Percentiles rank a stretch among this genome's conserved stretches.
Conservation (phyloP, 352 stramenopile species). For the Globisporangium polare region DNA sequence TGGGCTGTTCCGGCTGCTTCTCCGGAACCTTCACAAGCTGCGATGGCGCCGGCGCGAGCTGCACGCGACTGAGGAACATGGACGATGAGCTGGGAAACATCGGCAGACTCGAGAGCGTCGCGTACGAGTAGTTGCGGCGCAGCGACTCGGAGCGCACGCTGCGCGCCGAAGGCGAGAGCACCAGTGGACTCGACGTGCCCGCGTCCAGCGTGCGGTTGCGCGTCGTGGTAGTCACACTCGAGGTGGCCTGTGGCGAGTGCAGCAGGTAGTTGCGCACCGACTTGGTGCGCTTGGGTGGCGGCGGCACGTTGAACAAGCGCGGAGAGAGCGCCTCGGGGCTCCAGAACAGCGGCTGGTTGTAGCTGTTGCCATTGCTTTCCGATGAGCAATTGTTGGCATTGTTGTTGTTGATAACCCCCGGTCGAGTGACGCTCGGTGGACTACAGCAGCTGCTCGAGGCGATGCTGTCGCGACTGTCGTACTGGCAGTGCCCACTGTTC, state of each 20-base stretch:
- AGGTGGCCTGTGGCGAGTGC: not conserved
- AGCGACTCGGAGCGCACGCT: constrained; percentile 11
- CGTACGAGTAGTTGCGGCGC: constrained; percentile 10
- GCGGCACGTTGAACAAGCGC: constrained; percentile 3
- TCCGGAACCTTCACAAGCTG: constrained; percentile 1
- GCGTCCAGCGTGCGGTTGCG: constrained; percentile 1
- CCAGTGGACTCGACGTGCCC: not conserved
- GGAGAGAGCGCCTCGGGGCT: constrained; percentile 12
- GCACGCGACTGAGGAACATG: constrained; percentile 14
- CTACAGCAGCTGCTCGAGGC: constrained; percentile 8
- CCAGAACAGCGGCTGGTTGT: constrained; percentile 9
- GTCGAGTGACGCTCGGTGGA: not conserved
- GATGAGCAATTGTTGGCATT: not conserved
- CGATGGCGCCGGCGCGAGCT: constrained; percentile 7
- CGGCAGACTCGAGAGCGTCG: constrained; percentile 2
- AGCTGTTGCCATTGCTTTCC: constrained; percentile 3
- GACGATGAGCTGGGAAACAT: constrained; percentile 15
- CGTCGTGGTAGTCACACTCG: not conserved
- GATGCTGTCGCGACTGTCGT: not conserved
- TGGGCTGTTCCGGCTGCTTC: not conserved
- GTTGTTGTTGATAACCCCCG: not conserved
- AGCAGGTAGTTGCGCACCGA: constrained; percentile 16
- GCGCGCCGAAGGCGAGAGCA: not conserved
- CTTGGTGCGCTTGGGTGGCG: constrained; percentile 9
- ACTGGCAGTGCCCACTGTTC: not conserved